Evolutionary conservation across 306 rosid genomes (phyloP).

Genomic region (Vigna mungo): DNA sequence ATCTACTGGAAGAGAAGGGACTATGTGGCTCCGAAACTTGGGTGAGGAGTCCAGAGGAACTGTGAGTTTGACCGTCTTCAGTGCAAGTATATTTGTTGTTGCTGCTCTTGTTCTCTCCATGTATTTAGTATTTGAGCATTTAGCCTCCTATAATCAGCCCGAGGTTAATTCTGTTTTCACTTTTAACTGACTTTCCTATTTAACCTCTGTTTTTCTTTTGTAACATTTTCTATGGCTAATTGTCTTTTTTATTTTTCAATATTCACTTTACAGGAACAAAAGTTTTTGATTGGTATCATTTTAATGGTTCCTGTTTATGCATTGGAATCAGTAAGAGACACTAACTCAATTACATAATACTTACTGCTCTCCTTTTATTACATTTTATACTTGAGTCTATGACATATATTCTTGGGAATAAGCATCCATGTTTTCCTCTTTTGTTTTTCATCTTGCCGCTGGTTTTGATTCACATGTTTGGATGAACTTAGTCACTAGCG

Average conservation of each 20-base stretch:
- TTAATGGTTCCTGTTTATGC: slow-evolving; percentile 99
- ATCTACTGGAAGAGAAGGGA: slow-evolving; percentile 71
- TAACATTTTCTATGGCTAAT: not conserved
- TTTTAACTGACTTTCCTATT: slow-evolving; percentile 18
- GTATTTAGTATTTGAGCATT: slow-evolving; percentile 88
- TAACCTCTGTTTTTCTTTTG: slow-evolving; percentile 15
- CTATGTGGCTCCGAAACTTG: slow-evolving; percentile 56
- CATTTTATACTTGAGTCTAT: slow-evolving; percentile 12
- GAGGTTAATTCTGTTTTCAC: slow-evolving; percentile 63
- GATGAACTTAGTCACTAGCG: slow-evolving; percentile 2
- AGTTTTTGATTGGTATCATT: slow-evolving; percentile 95
- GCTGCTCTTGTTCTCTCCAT: slow-evolving; percentile 85
- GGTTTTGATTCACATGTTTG: not conserved
- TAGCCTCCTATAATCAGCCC: slow-evolving; percentile 93
- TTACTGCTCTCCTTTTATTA: slow-evolving; percentile 16
- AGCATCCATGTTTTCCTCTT: not conserved
- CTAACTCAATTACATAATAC: not conserved
- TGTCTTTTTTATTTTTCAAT: slow-evolving; percentile 12
- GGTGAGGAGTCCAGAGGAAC: slow-evolving; percentile 58
- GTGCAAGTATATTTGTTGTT: slow-evolving; percentile 84
- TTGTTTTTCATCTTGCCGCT: not conserved
- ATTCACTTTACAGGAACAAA: slow-evolving; percentile 79
- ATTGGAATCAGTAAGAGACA: slow-evolving; percentile 82
- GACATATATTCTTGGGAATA: not conserved
- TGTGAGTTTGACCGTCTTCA: slow-evolving; percentile 84